phyloP scores from a whole-genome alignment of 1,284 basidiomycete genomes.

The Chondrostereum purpureum region DNA sequence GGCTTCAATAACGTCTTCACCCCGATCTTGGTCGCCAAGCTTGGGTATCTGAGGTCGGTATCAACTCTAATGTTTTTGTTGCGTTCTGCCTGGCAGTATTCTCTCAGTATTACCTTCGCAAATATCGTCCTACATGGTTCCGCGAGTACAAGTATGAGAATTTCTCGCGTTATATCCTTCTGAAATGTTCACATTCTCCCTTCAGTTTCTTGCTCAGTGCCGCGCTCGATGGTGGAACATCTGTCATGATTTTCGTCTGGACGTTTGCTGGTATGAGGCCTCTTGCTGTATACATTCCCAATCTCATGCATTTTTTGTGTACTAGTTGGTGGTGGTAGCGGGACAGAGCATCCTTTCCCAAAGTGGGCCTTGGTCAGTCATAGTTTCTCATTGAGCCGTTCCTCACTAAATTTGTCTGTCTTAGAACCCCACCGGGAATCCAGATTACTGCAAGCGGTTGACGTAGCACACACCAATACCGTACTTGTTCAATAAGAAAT shows the following conservation, averaged over 20 bases:
- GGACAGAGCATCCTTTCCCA: slow-evolving; percentile 37
- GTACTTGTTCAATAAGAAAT: no score
- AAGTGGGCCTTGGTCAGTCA: slow-evolving; percentile 35
- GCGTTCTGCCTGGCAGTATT: slow-evolving; percentile 61
- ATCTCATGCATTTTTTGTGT: neutral
- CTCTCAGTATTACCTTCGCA: slow-evolving; percentile 57
- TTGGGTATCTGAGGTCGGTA: slow-evolving; percentile 43
- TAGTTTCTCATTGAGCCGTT: neutral
- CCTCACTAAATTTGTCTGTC: slow-evolving; percentile 1
- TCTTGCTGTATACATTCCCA: neutral
- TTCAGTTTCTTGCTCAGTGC: slow-evolving; percentile 19
- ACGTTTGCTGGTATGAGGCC: slow-evolving; percentile 40
- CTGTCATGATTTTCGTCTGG: slow-evolving; percentile 42
- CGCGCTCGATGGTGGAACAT: slow-evolving; percentile 51
- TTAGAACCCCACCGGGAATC: slow-evolving; percentile 28
- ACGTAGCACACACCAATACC: no score
- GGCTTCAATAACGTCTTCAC: slow-evolving; percentile 29
- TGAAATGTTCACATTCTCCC: neutral
- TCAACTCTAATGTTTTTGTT: slow-evolving; percentile 48
- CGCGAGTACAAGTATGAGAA: slow-evolving; percentile 46
- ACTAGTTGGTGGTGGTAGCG: slow-evolving; percentile 41
- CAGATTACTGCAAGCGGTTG: slow-evolving; percentile 27
- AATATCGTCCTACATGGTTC: slow-evolving; percentile 45
- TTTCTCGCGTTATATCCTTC: neutral
- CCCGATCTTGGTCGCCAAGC: slow-evolving; percentile 24